These are phyloP conservation scores for Colletotrichum neosansevieriae DNA, from an alignment of 2,329 filamentous ascomycete genomes.

Conservation along the genomic window DNA sequence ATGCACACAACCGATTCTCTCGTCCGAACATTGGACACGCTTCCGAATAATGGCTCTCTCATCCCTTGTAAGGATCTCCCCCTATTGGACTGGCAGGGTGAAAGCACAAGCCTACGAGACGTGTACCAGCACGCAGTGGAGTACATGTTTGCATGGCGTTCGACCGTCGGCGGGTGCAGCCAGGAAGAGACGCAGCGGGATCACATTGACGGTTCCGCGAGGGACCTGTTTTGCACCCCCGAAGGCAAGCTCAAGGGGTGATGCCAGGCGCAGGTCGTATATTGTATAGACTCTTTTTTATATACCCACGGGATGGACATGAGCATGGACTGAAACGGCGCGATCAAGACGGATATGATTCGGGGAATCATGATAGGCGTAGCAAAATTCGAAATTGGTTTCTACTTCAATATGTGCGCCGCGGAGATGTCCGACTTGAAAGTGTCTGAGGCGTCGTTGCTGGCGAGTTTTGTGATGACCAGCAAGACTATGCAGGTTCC, in stretches of 20 bases:
- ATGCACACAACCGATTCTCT: slow-evolving; percentile 49
- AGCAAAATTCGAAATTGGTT: slow-evolving; percentile 1
- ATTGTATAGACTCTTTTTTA: slow-evolving; percentile 32
- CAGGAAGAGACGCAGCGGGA: slow-evolving; percentile 46
- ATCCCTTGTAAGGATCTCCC: slow-evolving; percentile 63
- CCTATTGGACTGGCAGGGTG: slow-evolving; percentile 74
- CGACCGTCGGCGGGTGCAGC: slow-evolving; percentile 75
- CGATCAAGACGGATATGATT: background rate
- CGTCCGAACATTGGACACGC: slow-evolving; percentile 61
- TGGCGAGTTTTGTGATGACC: slow-evolving; percentile 56
- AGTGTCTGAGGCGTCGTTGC: background rate
- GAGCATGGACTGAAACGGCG: slow-evolving; percentile 22
- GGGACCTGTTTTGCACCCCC: slow-evolving; percentile 73
- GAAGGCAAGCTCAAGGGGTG: slow-evolving; percentile 44
- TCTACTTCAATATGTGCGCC: slow-evolving; percentile 11
- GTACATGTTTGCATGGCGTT: slow-evolving; percentile 71
- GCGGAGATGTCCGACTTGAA: background rate
- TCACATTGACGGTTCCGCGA: slow-evolving; percentile 55
- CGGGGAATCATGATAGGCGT: slow-evolving; percentile 14
- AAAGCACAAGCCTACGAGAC: slow-evolving; percentile 52
- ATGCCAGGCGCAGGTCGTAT: slow-evolving; percentile 44
- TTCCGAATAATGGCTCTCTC: slow-evolving; percentile 58
- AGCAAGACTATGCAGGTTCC: slow-evolving; percentile 75
- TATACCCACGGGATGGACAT: slow-evolving; percentile 37
- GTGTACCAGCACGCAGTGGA: slow-evolving; percentile 59